Evolutionary conservation across 345 rosid genomes (phyloP).

Genomic region (Corymbia maculata): DNA sequence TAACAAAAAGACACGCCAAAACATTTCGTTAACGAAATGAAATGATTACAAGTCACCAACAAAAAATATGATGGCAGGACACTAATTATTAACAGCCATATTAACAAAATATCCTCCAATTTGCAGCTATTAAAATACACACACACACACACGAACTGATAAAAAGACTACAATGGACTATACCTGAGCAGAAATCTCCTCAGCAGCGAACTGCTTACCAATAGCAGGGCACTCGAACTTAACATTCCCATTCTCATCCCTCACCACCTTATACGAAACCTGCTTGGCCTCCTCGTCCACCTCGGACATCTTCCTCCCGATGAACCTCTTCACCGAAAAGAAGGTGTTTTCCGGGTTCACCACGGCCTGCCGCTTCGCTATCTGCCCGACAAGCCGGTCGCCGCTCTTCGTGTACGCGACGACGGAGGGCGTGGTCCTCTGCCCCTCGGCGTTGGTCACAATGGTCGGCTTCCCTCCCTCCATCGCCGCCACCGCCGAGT

Average conservation of each 20-base stretch:
- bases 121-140: background rate
- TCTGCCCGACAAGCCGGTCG: slow-evolving; percentile 90
- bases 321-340: slow-evolving; percentile 96
- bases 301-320: slow-evolving; percentile 95
- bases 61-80: background rate
- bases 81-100: background rate
- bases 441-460: slow-evolving; percentile 94
- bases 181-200: slow-evolving; percentile 99
- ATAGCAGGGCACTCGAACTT: slow-evolving; percentile 92
- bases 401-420: slow-evolving; percentile 88
- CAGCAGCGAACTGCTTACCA: slow-evolving; percentile 89
- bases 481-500: slow-evolving; percentile 99
- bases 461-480: slow-evolving; percentile 99
- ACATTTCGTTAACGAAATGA: background rate
- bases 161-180: background rate
- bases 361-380: slow-evolving; percentile 94
- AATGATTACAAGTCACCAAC: background rate
- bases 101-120: background rate
- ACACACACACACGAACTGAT: background rate
- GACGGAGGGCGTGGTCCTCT: slow-evolving; percentile 96
- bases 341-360: slow-evolving; percentile 98
- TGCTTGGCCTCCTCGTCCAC: slow-evolving; percentile 97
- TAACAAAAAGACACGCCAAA: background rate
- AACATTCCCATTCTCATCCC: slow-evolving; percentile 91
- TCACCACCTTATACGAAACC: slow-evolving; percentile 73